Conservation (phyloP, 345 rosid genomes). For the Triadica sebifera region DNA sequence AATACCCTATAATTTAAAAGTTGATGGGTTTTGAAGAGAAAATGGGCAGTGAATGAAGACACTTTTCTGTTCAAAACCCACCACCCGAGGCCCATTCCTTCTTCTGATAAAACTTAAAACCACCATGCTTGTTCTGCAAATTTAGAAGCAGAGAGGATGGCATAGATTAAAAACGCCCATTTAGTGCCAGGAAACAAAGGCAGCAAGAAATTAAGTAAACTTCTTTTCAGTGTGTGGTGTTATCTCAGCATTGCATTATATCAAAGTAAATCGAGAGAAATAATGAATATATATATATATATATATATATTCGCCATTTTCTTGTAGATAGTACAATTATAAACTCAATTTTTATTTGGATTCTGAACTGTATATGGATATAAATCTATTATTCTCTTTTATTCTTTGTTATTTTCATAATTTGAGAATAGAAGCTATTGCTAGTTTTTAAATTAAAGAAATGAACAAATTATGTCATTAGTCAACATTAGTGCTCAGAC, state of each 20-base stretch:
- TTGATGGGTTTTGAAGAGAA: not conserved
- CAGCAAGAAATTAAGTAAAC: slow-evolving; percentile 8
- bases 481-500: slow-evolving; percentile 2
- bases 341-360: too few relatives aligned
- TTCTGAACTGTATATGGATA: too few relatives aligned
- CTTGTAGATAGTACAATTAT: too few relatives aligned
- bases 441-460: slow-evolving; percentile 4
- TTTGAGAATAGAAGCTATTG: not conserved
- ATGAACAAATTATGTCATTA: slow-evolving; percentile 1
- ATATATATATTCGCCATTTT: too few relatives aligned
- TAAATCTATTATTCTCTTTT: too few relatives aligned
- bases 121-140: too few relatives aligned
- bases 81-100: slow-evolving; percentile 31
- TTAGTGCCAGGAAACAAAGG: slow-evolving; percentile 17
- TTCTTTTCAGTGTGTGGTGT: slow-evolving; percentile 7
- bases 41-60: not conserved
- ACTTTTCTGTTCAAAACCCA: slow-evolving; percentile 14
- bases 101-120: slow-evolving; percentile 11
- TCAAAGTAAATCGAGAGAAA: not conserved
- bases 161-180: slow-evolving; percentile 18
- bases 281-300: not conserved
- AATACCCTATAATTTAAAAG: too few relatives aligned
- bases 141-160: slow-evolving; percentile 19
- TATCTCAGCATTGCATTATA: not conserved
- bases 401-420: too few relatives aligned